Conservation (phyloP, 108 stramenopile species). For the Phaeodactylum tricornutum region DNA sequence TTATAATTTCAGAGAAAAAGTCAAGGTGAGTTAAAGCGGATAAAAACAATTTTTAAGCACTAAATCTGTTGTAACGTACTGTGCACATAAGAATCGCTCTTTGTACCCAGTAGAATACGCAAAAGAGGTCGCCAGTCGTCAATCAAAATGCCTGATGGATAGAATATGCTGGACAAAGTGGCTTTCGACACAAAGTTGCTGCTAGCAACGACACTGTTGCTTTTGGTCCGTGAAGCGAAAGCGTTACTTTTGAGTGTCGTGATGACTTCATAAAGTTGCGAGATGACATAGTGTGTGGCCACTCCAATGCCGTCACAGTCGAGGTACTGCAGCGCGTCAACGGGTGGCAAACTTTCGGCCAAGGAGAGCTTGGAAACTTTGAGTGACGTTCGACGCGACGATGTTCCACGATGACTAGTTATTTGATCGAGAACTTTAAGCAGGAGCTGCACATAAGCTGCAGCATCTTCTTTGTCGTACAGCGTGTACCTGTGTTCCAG, state of each 20-base stretch:
- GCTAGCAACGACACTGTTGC: too few species aligned
- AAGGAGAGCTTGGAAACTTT: constrained; percentile 28
- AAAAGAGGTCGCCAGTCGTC: constrained; percentile 71
- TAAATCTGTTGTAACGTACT: too few species aligned
- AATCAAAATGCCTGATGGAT: constrained; percentile 26
- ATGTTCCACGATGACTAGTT: constrained; percentile 1
- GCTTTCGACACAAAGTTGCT: background rate
- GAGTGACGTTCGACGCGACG: background rate
- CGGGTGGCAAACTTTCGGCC: constrained; percentile 14
- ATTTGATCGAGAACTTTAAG: constrained; percentile 52
- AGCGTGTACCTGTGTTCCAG: too few species aligned
- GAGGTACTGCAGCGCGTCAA: constrained; percentile 39
- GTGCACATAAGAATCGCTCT: constrained; percentile 50
- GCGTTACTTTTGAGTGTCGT: constrained; percentile 31
- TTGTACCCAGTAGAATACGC: constrained; percentile 44
- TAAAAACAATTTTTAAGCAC: too few species aligned
- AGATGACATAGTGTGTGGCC: constrained; percentile 57
- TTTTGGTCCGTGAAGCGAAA: too few species aligned
- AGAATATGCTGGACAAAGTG: constrained; percentile 10
- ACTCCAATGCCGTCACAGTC: constrained; percentile 52
- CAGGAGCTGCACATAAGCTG: constrained; percentile 40
- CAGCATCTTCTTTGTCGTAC: constrained; percentile 40
- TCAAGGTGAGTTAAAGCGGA: too few species aligned
- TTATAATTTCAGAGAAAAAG: too few species aligned
- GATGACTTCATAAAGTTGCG: constrained; percentile 57